Conservation (phyloP, 2,329 filamentous ascomycete species). For the Neonectria faginata region DNA sequence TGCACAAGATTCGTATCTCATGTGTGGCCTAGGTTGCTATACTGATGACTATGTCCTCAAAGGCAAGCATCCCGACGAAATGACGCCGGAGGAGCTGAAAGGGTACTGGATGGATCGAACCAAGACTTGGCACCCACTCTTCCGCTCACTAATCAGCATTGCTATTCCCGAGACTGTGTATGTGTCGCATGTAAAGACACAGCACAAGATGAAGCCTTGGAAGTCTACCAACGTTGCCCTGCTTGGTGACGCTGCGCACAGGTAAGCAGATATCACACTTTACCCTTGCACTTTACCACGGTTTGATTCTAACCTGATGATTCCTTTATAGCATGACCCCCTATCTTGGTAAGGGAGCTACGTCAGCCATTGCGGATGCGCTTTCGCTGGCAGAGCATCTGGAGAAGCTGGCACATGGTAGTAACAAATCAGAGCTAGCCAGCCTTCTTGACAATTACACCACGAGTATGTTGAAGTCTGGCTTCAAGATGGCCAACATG, state of each 20-base stretch:
- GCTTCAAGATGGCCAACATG: constrained; percentile 2
- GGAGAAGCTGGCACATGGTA: neutral
- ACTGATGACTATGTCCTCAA: constrained; percentile 5
- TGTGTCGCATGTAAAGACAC: constrained; percentile 16
- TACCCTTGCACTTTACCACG: too few relatives aligned
- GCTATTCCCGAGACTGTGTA: constrained; percentile 7
- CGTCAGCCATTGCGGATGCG: constrained; percentile 9
- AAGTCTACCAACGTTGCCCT: constrained; percentile 4
- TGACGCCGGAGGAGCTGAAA: constrained; percentile 15
- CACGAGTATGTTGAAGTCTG: neutral
- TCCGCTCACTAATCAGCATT: constrained; percentile 11
- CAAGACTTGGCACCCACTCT: constrained; percentile 15
- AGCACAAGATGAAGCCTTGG: constrained; percentile 18
- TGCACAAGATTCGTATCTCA: constrained; percentile 11
- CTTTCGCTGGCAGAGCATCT: constrained; percentile 11
- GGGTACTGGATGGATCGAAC: constrained; percentile 2
- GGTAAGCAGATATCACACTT: neutral
- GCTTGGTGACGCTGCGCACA: constrained; percentile 17
- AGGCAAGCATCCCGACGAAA: constrained; percentile 15
- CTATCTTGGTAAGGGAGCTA: constrained; percentile 17
- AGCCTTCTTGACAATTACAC: neutral
- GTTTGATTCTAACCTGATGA: neutral
- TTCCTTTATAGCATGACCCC: constrained; percentile 15
- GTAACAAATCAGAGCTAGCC: neutral
- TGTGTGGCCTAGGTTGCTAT: constrained; percentile 19